Conservation (phyloP, 208 protist genomes). For the Trypanosoma conorhini region DNA sequence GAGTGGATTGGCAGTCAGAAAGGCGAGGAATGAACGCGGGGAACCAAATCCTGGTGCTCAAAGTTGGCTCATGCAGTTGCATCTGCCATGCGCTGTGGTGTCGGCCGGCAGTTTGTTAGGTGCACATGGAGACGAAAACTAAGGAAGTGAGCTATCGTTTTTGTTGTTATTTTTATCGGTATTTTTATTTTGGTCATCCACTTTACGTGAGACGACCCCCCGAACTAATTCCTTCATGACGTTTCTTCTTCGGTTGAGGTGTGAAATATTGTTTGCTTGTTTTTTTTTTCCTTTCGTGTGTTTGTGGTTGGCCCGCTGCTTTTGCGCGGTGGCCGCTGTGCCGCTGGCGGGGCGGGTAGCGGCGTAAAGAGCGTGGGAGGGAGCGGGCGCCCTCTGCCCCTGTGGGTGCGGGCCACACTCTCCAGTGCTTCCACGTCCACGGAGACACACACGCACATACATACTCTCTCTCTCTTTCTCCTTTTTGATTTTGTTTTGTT, state of each 20-base stretch:
- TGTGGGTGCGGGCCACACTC: not conserved
- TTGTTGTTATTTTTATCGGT: conserved; percentile 1
- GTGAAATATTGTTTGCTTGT: too few relatives aligned
- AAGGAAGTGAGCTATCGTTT: not conserved
- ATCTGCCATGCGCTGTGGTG: conserved; percentile 5
- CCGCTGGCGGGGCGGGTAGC: too few relatives aligned
- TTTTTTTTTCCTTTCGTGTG: too few relatives aligned
- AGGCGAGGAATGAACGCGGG: not conserved
- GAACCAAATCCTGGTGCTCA: not conserved
- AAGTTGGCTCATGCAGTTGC: not conserved
- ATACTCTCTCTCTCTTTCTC: not conserved
- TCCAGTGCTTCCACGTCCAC: not conserved
- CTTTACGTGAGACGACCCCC: too few relatives aligned
- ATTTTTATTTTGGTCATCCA: too few relatives aligned
- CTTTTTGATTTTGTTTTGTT: conserved; percentile 7
- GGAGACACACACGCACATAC: not conserved
- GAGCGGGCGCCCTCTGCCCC: too few relatives aligned
- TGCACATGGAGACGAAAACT: not conserved
- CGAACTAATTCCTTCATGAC: too few relatives aligned
- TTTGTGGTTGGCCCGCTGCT: too few relatives aligned
- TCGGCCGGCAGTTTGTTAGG: not conserved
- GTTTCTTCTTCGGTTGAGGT: too few relatives aligned
- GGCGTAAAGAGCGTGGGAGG: not conserved
- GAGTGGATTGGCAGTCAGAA: conserved; percentile 2
- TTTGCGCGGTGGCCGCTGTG: too few relatives aligned